These are phyloP conservation scores for Geotrichum ghanense DNA, from an alignment of 805 yeast genomes.

Conservation along the genomic window DNA sequence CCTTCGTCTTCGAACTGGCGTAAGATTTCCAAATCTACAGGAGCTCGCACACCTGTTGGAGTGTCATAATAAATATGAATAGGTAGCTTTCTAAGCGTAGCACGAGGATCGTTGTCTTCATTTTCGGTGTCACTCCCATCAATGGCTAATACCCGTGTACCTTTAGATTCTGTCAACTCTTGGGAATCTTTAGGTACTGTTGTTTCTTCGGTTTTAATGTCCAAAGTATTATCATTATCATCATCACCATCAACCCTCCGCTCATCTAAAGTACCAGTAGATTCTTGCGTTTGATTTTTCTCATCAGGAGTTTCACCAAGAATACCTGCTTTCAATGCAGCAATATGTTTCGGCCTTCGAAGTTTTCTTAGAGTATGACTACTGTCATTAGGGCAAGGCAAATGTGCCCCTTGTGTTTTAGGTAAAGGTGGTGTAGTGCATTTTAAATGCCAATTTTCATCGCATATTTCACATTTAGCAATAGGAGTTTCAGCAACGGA, in stretches of 20 bases:
- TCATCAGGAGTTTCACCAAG: too few species aligned
- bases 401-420: neutral
- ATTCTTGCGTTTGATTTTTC: neutral
- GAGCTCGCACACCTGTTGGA: slow-evolving; percentile 28
- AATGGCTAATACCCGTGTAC: too few species aligned
- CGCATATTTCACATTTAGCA: slow-evolving; percentile 73
- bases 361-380: neutral
- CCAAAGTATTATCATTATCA: too few species aligned
- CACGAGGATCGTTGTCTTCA: neutral
- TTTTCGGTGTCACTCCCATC: too few species aligned
- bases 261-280: neutral
- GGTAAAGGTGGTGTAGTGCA: slow-evolving; percentile 70
- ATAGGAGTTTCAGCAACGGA: slow-evolving; percentile 49
- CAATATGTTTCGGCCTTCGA: neutral
- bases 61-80: slow-evolving; percentile 19
- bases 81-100: neutral
- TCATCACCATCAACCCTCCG: too few species aligned
- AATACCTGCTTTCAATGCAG: neutral
- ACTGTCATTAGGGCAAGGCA: neutral
- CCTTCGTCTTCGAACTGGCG: slow-evolving; percentile 27
- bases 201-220: too few species aligned
- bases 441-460: slow-evolving; percentile 82
- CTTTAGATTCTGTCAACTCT: too few species aligned
- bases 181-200: too few species aligned
- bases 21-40: slow-evolving; percentile 17